Evolutionary conservation across 257 asterid genomes (phyloP).

Genomic region (Ocimum tenuiflorum): DNA sequence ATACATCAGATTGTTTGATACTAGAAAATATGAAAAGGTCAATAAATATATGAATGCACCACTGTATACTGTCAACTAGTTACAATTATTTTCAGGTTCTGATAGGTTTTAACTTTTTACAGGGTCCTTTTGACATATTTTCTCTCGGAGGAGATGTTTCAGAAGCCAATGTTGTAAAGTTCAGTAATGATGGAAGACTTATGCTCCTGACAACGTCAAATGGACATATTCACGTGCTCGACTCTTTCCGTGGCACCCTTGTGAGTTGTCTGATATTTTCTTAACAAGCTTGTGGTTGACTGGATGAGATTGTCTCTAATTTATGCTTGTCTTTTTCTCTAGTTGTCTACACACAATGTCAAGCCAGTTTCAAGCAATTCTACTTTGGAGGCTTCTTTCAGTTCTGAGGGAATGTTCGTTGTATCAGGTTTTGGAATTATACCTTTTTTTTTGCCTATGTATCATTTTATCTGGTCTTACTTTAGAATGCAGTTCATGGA

Average conservation of each 20-base stretch:
- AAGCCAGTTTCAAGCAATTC: constrained; percentile 73
- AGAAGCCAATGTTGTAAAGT: constrained; percentile 84
- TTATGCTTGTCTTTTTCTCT: constrained; percentile 15
- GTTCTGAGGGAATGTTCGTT: constrained; percentile 89
- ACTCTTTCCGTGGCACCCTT: constrained; percentile 80
- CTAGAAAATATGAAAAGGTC: constrained; percentile 90
- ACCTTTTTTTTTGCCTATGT: not conserved
- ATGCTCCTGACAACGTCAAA: constrained; percentile 81
- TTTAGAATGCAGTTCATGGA: not conserved
- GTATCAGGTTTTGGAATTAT: constrained; percentile 59
- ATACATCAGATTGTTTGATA: constrained; percentile 81
- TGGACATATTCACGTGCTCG: constrained; percentile 87
- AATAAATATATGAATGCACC: constrained; percentile 15
- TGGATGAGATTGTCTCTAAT: constrained; percentile 6
- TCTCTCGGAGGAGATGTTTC: constrained; percentile 84
- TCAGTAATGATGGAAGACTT: constrained; percentile 87
- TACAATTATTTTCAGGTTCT: constrained; percentile 11
- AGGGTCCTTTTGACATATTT: constrained; percentile 94
- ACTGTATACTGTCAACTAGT: constrained; percentile 6
- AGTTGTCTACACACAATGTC: constrained; percentile 72
- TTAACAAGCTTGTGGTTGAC: not conserved
- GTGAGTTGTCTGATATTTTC: constrained; percentile 37
- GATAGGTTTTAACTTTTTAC: constrained; percentile 25
- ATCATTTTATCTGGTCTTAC: not conserved
- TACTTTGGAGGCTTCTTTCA: constrained; percentile 93